Conservation (phyloP, 2,329 filamentous ascomycete genomes). For the Colletotrichum tamarilloi region DNA sequence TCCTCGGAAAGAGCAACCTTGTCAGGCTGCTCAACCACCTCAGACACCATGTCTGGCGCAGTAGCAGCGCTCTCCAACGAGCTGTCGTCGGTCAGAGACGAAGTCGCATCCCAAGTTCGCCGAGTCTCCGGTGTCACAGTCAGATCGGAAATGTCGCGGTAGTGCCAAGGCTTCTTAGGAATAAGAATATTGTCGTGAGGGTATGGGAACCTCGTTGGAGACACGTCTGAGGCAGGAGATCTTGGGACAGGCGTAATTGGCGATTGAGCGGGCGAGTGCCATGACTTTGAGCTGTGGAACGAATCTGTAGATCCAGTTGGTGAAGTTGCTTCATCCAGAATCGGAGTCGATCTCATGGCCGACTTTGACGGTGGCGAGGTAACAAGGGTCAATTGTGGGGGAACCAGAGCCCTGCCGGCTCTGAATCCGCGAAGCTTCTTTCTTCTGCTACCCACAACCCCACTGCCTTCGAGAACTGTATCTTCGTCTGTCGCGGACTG, state of each 20-base stretch:
- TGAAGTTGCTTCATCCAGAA: conserved; percentile 46
- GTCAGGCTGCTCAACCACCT: conserved; percentile 24
- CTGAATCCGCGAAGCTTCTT: conserved; percentile 45
- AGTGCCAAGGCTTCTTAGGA: conserved; percentile 44
- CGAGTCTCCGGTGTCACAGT: conserved; percentile 47
- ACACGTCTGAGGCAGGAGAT: conserved; percentile 55
- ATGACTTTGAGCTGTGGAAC: conserved; percentile 65
- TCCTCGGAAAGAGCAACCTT: conserved; percentile 22
- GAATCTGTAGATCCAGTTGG: conserved; percentile 62
- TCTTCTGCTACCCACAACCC: conserved; percentile 44
- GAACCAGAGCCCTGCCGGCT: conserved; percentile 42
- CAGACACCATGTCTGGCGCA: conserved; percentile 36
- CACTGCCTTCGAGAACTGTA: conserved; percentile 45
- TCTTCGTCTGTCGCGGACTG: conserved; percentile 28
- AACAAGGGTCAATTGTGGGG: conserved; percentile 45
- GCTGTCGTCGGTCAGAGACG: conserved; percentile 41
- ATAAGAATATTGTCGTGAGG: conserved; percentile 53
- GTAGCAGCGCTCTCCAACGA: conserved; percentile 43
- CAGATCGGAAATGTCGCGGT: conserved; percentile 47
- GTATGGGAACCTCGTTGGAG: conserved; percentile 48
- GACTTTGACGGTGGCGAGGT: conserved; percentile 53
- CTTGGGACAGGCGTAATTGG: conserved; percentile 55
- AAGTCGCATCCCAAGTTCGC: conserved; percentile 43
- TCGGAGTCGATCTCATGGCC: conserved; percentile 28
- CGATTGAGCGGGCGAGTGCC: conserved; percentile 60